Conservation (phyloP, 73 alveolate species). For the Durusdinium trenchii region DNA sequence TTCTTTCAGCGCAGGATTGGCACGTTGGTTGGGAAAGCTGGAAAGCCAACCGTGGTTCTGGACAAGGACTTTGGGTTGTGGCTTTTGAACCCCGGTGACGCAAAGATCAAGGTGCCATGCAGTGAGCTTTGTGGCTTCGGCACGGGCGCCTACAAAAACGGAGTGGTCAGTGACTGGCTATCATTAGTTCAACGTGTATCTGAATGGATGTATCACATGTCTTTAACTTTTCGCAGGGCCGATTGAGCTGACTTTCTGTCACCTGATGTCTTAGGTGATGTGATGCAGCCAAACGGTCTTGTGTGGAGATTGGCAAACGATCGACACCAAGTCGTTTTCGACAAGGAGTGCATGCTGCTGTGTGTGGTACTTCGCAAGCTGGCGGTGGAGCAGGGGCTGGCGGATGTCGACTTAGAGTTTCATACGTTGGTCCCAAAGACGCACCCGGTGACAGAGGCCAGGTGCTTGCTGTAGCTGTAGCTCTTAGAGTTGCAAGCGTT, state of each 20-base stretch:
- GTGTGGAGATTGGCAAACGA: not conserved
- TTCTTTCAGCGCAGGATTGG: constrained; percentile 30
- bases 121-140: constrained; percentile 13
- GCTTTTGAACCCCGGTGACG: not conserved
- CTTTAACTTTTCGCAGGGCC: not conserved
- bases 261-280: no score
- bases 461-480: no score
- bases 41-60: not conserved
- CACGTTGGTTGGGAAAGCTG: not conserved
- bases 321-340: not conserved
- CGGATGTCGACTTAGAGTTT: not conserved
- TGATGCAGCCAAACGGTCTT: not conserved
- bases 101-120: not conserved
- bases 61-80: not conserved
- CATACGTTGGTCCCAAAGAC: not conserved
- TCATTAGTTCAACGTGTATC: no score
- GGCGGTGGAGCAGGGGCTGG: constrained; percentile 17
- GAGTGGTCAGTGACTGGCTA: no score
- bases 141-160: not conserved
- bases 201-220: not conserved
- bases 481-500: not conserved
- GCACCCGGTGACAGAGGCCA: not conserved
- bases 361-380: not conserved
- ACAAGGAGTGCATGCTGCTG: not conserved
- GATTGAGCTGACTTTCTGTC: no score